Evolutionary conservation across 169 alveolate species (phyloP), one percentile per base, ranked within the genome.

Genomic region (Eimeria nieschulzi): DNA sequence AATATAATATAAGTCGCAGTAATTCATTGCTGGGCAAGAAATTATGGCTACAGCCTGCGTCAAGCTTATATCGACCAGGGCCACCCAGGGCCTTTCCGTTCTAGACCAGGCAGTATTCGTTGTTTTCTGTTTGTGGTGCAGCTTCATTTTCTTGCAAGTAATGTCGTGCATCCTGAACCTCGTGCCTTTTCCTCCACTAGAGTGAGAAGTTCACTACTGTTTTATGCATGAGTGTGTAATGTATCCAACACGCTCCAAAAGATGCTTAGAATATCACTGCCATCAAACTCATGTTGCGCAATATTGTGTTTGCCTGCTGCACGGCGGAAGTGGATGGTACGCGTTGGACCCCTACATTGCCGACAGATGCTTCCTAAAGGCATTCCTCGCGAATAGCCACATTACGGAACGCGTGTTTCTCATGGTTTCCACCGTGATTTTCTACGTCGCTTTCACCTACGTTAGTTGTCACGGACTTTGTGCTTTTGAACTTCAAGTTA

Each of bases 181-280:
- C 61, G 9, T 72, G n/a, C 82, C 82, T 26, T n/a, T 72, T 26
- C 82, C 82, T 3, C 82, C 82, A 5, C 59, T 72, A 17, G 82
- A 72, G 82, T 72, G 12, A 26, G 82, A n/a, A 15, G 46, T 19
- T 66, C 46, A 33, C 46, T 33, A 33, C 46, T 33, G 46, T 33
- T 33, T 33, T 33, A 33, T 33, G 46, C 46, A 1, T 33, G 1
- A 2, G 46, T 3, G 17, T 61, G 70, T 17, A 61, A 61, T 61
- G 70, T 61, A 61, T 17, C 17, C 25, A 61, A 61, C 3, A 61
- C 70, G 3, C 17, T 61, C 21, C 17, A 61, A 33, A 7, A 59
- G 19, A 59, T n/a, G 23, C 15, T 15, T n/a, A 59, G 68, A 15
- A 5, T 0, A 15, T 59, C 9, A 59, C 3, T 59, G 15, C n/a